Percentiles rank a stretch among this genome's conserved stretches.
Conservation (phyloP, 176 grass and related monocot species). For the Zoysia pacifica region DNA sequence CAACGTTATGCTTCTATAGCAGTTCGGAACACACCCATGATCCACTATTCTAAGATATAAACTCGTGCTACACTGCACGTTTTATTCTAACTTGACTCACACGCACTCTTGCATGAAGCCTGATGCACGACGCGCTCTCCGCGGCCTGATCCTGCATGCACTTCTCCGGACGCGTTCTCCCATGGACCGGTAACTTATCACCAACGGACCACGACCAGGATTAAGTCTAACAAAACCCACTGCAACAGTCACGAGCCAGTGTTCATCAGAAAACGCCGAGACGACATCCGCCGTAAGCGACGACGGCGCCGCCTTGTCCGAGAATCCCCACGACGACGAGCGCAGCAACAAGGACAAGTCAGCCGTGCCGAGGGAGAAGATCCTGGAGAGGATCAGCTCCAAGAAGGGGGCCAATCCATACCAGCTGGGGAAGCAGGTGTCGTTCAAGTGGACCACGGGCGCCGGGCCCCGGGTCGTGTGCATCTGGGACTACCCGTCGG, state of each 20-base stretch:
- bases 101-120: too few species aligned
- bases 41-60: too few species aligned
- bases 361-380: constrained; percentile 48
- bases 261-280: constrained; percentile 11
- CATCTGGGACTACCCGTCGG: constrained; percentile 84
- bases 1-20: too few species aligned
- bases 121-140: too few species aligned
- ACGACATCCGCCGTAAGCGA: neutral
- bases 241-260: neutral
- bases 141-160: too few species aligned
- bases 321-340: constrained; percentile 21
- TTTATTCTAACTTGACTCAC: too few species aligned
- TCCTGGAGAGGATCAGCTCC: constrained; percentile 68
- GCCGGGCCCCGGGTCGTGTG: constrained; percentile 88
- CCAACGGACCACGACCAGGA: too few species aligned
- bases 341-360: constrained; percentile 29
- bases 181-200: too few species aligned
- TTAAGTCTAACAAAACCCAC: too few species aligned
- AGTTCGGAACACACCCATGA: too few species aligned
- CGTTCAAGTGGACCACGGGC: constrained; percentile 91
- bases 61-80: too few species aligned
- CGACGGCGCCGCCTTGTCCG: constrained; percentile 19
- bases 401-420: constrained; percentile 73
- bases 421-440: constrained; percentile 76
- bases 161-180: too few species aligned